A percentile compares a stretch with the other conserved stretches of the same genome.
These are phyloP conservation scores for Hibiscus tridactylites DNA, from an alignment of 345 rosid genomes.

Conservation along the genomic window DNA sequence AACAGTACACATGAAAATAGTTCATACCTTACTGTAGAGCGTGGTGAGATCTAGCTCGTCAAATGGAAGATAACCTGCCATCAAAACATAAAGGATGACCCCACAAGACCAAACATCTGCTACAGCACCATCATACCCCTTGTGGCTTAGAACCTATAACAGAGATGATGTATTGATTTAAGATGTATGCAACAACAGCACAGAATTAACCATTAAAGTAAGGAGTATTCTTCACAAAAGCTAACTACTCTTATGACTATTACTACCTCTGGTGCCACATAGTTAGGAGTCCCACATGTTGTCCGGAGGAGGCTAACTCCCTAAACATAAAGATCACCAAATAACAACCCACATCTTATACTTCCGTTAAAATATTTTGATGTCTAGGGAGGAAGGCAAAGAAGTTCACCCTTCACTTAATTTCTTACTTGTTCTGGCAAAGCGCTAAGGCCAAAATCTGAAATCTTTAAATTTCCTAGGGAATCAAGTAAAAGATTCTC, in stretches of 20 bases:
- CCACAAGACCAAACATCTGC: slow-evolving; percentile 99
- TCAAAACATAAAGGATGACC: slow-evolving; percentile 83
- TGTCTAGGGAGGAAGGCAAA: not conserved
- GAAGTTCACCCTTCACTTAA: not conserved
- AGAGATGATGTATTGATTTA: slow-evolving; percentile 8
- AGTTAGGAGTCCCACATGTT: slow-evolving; percentile 96
- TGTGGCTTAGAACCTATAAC: slow-evolving; percentile 83
- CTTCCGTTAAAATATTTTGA: not conserved
- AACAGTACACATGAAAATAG: slow-evolving; percentile 12
- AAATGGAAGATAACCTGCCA: slow-evolving; percentile 98
- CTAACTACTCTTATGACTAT: slow-evolving; percentile 3
- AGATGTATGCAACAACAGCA: not conserved
- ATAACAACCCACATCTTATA: slow-evolving; percentile 1
- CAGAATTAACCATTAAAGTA: not conserved
- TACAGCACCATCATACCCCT: slow-evolving; percentile 87
- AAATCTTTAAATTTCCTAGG: slow-evolving; percentile 82
- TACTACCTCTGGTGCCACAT: slow-evolving; percentile 94
- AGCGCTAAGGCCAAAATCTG: slow-evolving; percentile 96
- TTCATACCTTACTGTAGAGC: slow-evolving; percentile 82
- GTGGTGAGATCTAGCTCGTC: slow-evolving; percentile 96
- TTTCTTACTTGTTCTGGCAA: slow-evolving; percentile 67
- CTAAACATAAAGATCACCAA: slow-evolving; percentile 27
- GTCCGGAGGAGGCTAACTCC: slow-evolving; percentile 87
- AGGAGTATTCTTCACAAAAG: not conserved
- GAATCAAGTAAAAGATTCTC: slow-evolving; percentile 95